Base-by-base conservation (phyloP, 371 early-diverging fungal genomes). In the Actinomortierella ambigua region DNA sequence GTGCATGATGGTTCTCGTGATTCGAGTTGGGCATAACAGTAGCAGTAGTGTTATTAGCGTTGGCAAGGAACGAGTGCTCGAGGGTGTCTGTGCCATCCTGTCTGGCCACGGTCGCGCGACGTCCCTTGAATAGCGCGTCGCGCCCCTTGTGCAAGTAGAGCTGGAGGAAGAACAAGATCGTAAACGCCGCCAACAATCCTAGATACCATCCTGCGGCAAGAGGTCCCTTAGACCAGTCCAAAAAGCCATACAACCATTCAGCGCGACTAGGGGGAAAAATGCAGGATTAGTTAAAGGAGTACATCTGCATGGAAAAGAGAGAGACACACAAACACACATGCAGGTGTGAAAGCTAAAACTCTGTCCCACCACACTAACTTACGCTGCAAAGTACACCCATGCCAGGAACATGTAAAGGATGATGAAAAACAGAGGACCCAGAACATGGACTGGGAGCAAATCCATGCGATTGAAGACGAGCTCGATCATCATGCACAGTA, bases 401-500 rank as follows among this genome's bases (percentile, higher is more conserved):
- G 67, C 73, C 20, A 73, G 59, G 61, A 73, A 66, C 73, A 73
- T 73, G 60, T 73, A 73, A 14, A 73, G 50, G 44, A 73, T 66
- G 41, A 73, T 66, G 67, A 73, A 66, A 40, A 28, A 24, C 27
- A 73, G n/a, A 0, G 73, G 73, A 0, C 67, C 73, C 18, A 73
- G 41, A 40, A 73, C 40, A 39, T 40, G 49, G 6, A 73, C 47
- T 50, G 57, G 62, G 6, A 66, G 63, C 42, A 73, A 39, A 22
- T 66, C 62, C 73, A 73, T 73, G 13, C 67, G 60, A 29, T 73
- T 73, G 44, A 73, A 59, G 40, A 73, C 20, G 60, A 73, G 65
- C 42, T 73, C 73, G 17, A 63, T 3, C 14, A 73, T 43, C 29
- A 73, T 66, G 27, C 73, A 73, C 20, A 47, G 47, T 0, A 73